Conservation (phyloP, 371 early-diverging fungal genomes). For the Rhizomucor pusillus region DNA sequence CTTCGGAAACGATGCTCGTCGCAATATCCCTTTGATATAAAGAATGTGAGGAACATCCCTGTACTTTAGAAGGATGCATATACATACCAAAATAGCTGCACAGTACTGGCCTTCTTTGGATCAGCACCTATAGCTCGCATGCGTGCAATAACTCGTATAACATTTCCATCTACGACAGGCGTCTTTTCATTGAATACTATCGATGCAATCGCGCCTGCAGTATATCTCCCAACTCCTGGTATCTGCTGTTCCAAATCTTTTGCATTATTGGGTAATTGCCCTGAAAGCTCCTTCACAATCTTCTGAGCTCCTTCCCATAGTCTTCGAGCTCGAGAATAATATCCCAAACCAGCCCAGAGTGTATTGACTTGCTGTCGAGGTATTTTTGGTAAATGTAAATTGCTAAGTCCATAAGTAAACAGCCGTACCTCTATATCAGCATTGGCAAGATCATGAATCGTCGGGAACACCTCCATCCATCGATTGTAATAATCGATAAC, state of each 20-base stretch:
- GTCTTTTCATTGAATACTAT: constrained; percentile 69
- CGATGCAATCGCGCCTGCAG: constrained; percentile 70
- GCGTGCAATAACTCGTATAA: constrained; percentile 73
- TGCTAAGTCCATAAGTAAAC: neutral
- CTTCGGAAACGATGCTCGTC: constrained; percentile 45
- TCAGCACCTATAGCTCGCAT: constrained; percentile 71
- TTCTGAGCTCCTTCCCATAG: constrained; percentile 71
- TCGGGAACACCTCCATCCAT: constrained; percentile 81
- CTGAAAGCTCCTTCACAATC: constrained; percentile 55
- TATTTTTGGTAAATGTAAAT: neutral
- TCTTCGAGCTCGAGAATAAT: constrained; percentile 75
- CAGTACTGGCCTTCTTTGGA: constrained; percentile 57
- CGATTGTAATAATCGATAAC: constrained; percentile 70
- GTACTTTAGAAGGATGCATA: neutral
- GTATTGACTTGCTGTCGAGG: constrained; percentile 54
- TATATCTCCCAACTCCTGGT: constrained; percentile 73
- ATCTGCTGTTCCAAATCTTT: constrained; percentile 58
- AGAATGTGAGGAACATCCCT: neutral
- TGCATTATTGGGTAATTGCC: constrained; percentile 59
- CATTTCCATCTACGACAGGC: constrained; percentile 82
- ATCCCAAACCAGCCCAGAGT: constrained; percentile 83
- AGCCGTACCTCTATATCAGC: constrained; percentile 60
- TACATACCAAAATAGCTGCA: constrained; percentile 61
- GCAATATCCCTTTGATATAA: constrained; percentile 53
- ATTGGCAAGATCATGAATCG: constrained; percentile 62